These are phyloP conservation scores for Sungouiozyma intestinalis DNA, from an alignment of 805 yeast genomes.

Conservation along the genomic window DNA sequence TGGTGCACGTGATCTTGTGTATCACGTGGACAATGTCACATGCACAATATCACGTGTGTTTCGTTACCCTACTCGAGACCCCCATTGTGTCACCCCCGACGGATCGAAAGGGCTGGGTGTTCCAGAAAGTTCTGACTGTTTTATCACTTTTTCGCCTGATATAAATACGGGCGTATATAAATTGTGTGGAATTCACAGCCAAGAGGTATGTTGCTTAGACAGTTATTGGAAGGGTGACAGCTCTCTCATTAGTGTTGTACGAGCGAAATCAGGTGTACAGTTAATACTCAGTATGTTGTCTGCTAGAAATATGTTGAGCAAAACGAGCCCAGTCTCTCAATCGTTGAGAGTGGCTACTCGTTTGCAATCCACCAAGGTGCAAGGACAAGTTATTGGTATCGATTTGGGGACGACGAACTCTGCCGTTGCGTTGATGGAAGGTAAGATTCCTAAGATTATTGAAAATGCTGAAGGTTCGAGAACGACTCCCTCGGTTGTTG, in stretches of 20 bases:
- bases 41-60: no score
- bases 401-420: constrained; percentile 85
- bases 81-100: no score
- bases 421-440: constrained; percentile 75
- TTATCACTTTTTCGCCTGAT: no score
- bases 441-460: constrained; percentile 54
- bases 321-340: constrained; percentile 6
- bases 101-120: no score
- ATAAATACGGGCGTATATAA: not conserved
- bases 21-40: no score
- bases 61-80: no score
- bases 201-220: no score
- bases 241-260: not conserved
- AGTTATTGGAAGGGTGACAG: no score
- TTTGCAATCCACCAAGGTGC: constrained; percentile 29
- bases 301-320: constrained; percentile 19
- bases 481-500: constrained; percentile 91
- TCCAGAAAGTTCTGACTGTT: not conserved
- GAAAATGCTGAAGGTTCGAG: constrained; percentile 79
- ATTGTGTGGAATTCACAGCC: no score
- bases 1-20: no score
- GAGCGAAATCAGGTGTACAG: not conserved
- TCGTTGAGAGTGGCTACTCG: constrained; percentile 22
- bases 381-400: constrained; percentile 57
- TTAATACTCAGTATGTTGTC: constrained; percentile 14